A percentile compares a stretch with the other conserved stretches of the same genome.
phyloP scores from a whole-genome alignment of 345 rosid genomes.

The Hypericum androsaemum region DNA sequence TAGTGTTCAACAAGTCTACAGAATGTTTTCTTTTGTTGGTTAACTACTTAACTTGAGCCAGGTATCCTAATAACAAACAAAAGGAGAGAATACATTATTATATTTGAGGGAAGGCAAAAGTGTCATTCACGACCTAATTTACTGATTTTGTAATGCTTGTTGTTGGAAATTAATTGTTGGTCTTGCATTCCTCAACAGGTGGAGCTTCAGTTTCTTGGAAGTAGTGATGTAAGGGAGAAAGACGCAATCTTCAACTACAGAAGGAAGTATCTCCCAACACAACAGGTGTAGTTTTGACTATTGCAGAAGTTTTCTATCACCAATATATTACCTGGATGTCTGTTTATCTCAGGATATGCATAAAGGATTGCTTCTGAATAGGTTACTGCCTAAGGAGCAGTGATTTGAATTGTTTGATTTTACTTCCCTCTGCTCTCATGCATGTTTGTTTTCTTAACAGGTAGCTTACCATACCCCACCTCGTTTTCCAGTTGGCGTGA shows the following conservation, averaged over 20 bases:
- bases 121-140: too few species aligned
- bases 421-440: slow-evolving; percentile 12
- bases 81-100: too few species aligned
- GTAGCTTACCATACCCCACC: slow-evolving; percentile 96
- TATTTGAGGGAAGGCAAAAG: too few species aligned
- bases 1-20: too few species aligned
- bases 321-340: not conserved
- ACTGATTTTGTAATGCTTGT: too few species aligned
- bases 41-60: too few species aligned
- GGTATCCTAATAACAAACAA: too few species aligned
- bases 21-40: too few species aligned
- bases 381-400: too few species aligned
- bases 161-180: too few species aligned
- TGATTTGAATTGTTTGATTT: slow-evolving; percentile 4
- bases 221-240: slow-evolving; percentile 45
- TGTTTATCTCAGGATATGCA: not conserved
- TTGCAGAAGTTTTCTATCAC: slow-evolving; percentile 12
- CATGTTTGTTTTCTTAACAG: slow-evolving; percentile 28
- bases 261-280: slow-evolving; percentile 92
- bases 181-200: slow-evolving; percentile 33
- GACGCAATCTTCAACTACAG: slow-evolving; percentile 83
- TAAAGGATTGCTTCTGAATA: too few species aligned
- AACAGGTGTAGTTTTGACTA: slow-evolving; percentile 45
- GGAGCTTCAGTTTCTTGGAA: slow-evolving; percentile 70
- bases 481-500: slow-evolving; percentile 69